Evolutionary conservation across 1,139 yeast species (phyloP), one percentile per base, ranked within the genome.

Genomic region (Magnusiomyces suaveolens): DNA sequence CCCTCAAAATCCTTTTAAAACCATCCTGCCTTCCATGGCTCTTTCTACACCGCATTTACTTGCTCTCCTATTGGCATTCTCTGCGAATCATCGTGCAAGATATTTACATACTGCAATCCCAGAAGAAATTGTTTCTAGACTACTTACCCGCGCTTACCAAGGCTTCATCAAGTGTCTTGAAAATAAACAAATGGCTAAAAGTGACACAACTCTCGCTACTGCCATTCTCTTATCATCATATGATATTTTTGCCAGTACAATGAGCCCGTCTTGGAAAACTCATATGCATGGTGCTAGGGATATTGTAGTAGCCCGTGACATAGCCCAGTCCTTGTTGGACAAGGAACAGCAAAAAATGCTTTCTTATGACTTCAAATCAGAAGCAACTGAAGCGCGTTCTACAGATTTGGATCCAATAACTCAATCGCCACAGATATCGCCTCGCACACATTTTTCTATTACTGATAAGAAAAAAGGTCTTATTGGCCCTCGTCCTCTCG

Each of bases 241-340:
- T 63, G 84, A 83, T 61, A 77, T 80, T n/a, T 72, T 80, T 53
- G 70, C 75, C 36, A 74, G 76, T 14, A 54, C 61, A 2, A 62
- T 59, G 20, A 63, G 60, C 43, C 16, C 18, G 10, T 72, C 73
- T 46, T 87, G 87, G 77, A 74, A 83, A 60, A 78, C 83, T 1
- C 92, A 84, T 66, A 71, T 82, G 54, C 73, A 76, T 51, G 92
- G 90, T 0, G 90, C 90, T 0, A 72, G 83, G 56, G 86, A 82
- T 63, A 82, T 85, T 44, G 76, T 85, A 33, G 66, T 77, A 59
- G 80, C 84, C n/a, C 67, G 87, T 57, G 78, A 79, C n/a, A 67
- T 75, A 51, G 69, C 76, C 32, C 43, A 38, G 6, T 52, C 58
- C 2, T 46, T 54, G 2, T 10, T 54, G n/a, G 48, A 38, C 12